Percentiles rank a stretch among this genome's conserved stretches.
These are phyloP conservation scores for Setomelanomma holmii DNA, from an alignment of 2,329 filamentous ascomycete species.

Conservation along the genomic window DNA sequence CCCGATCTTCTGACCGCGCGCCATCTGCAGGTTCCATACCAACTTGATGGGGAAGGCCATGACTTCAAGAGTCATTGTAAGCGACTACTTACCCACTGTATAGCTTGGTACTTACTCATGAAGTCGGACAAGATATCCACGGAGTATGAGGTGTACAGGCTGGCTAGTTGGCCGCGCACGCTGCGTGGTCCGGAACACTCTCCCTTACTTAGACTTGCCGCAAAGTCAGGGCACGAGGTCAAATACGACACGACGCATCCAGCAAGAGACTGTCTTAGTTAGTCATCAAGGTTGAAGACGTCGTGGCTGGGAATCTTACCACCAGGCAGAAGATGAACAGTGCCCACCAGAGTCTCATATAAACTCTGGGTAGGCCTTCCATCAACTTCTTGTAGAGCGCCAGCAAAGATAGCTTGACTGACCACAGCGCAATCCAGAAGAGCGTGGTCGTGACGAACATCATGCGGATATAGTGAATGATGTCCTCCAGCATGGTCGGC, in stretches of 20 bases:
- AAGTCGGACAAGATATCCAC: conserved; percentile 46
- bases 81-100: background rate
- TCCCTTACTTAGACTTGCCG: conserved; percentile 42
- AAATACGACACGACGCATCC: conserved; percentile 40
- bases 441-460: conserved; percentile 49
- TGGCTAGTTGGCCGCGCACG: conserved; percentile 34
- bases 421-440: conserved; percentile 49
- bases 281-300: too few relatives aligned
- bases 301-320: conserved; percentile 23
- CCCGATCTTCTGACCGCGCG: conserved; percentile 40
- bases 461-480: conserved; percentile 39
- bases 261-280: conserved; percentile 45
- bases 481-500: conserved; percentile 36
- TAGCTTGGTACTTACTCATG: conserved; percentile 30
- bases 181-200: conserved; percentile 34
- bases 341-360: conserved; percentile 47
- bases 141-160: conserved; percentile 42
- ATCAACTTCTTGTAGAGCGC: conserved; percentile 48
- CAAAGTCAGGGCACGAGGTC: conserved; percentile 43
- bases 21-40: conserved; percentile 47
- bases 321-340: conserved; percentile 43
- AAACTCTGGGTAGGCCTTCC: conserved; percentile 30
- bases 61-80: conserved; percentile 29
- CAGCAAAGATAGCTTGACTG: conserved; percentile 50
- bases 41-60: conserved; percentile 48